A percentile compares a stretch with the other conserved stretches of the same genome.
phyloP scores from a whole-genome alignment of 106 monocot genomes.

The Acorus calamus region DNA sequence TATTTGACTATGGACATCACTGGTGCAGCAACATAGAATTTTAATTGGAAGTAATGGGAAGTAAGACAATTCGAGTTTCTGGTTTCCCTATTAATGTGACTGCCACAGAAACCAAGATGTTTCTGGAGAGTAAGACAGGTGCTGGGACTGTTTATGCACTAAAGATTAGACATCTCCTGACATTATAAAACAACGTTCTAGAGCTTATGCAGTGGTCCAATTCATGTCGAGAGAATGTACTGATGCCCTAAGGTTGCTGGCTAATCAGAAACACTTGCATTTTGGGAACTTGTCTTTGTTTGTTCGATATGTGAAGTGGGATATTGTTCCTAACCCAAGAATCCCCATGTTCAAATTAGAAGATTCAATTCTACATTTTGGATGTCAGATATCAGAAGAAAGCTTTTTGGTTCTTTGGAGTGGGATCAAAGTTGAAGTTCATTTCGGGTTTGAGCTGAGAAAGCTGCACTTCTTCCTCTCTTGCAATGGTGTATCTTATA shows the following conservation, averaged over 20 bases:
- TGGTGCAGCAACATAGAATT: not conserved
- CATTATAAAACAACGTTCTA: slow-evolving; percentile 13
- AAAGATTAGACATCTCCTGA: slow-evolving; percentile 34
- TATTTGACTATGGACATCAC: too few relatives aligned
- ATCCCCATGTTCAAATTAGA: slow-evolving; percentile 23
- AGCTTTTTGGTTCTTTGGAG: slow-evolving; percentile 46
- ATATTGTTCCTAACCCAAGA: slow-evolving; percentile 61
- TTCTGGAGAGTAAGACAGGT: slow-evolving; percentile 43
- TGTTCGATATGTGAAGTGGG: slow-evolving; percentile 23
- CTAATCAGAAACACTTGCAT: not conserved
- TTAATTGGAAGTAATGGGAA: slow-evolving; percentile 14
- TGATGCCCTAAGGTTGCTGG: slow-evolving; percentile 2
- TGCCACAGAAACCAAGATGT: slow-evolving; percentile 25
- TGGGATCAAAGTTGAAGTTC: slow-evolving; percentile 19
- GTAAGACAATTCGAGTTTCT: slow-evolving; percentile 33
- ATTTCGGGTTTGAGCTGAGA: slow-evolving; percentile 56
- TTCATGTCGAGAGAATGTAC: slow-evolving; percentile 35
- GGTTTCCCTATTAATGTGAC: slow-evolving; percentile 40
- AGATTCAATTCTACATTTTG: slow-evolving; percentile 37
- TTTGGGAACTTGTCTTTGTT: slow-evolving; percentile 15
- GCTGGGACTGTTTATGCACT: slow-evolving; percentile 43
- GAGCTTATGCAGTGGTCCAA: slow-evolving; percentile 57
- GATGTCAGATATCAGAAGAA: slow-evolving; percentile 32
- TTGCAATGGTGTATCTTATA: slow-evolving; percentile 18
- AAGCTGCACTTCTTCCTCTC: slow-evolving; percentile 49